These are phyloP conservation scores for Vigna nakashimae DNA, from an alignment of 306 rosid genomes.

Conservation along the genomic window DNA sequence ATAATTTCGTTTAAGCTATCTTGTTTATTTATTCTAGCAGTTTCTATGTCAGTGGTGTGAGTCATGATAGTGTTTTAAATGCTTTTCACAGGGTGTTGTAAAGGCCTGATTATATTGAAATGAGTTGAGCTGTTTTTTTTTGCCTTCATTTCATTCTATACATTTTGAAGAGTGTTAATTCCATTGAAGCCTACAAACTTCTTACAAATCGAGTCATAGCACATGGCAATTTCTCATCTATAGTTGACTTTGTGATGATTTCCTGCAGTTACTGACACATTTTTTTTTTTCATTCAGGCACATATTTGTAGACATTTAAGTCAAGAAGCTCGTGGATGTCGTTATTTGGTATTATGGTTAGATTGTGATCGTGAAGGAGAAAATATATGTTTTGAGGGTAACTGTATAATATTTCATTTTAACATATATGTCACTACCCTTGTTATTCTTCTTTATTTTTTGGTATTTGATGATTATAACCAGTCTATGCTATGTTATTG, in stretches of 20 bases:
- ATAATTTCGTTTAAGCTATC: neutral
- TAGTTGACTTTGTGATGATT: conserved; percentile 36
- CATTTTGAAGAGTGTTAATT: conserved; percentile 30
- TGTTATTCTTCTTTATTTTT: conserved; percentile 37
- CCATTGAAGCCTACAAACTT: conserved; percentile 7
- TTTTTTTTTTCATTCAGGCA: conserved; percentile 59
- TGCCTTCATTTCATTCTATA: neutral
- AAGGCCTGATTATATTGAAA: conserved; percentile 9
- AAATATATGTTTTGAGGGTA: conserved; percentile 97
- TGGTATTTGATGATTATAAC: conserved; percentile 16
- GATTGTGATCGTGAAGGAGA: conserved; percentile 99
- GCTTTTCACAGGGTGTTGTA: conserved; percentile 19
- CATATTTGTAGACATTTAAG: conserved; percentile 85
- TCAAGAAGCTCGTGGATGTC: conserved; percentile 94
- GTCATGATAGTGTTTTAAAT: conserved; percentile 12
- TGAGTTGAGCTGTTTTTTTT: neutral
- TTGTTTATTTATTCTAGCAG: conserved; percentile 23
- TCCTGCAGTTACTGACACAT: conserved; percentile 40
- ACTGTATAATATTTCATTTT: conserved; percentile 25
- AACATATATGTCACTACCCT: neutral
- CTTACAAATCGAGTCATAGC: conserved; percentile 22
- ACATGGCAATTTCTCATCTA: conserved; percentile 26
- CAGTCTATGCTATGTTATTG: conserved; percentile 11
- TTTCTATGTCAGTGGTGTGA: conserved; percentile 18
- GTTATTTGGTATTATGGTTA: conserved; percentile 86